A percentile compares a stretch with the other conserved stretches of the same genome.
These are phyloP conservation scores for Carex scoparia DNA, from an alignment of 176 grass and related monocot species.

Conservation along the genomic window DNA sequence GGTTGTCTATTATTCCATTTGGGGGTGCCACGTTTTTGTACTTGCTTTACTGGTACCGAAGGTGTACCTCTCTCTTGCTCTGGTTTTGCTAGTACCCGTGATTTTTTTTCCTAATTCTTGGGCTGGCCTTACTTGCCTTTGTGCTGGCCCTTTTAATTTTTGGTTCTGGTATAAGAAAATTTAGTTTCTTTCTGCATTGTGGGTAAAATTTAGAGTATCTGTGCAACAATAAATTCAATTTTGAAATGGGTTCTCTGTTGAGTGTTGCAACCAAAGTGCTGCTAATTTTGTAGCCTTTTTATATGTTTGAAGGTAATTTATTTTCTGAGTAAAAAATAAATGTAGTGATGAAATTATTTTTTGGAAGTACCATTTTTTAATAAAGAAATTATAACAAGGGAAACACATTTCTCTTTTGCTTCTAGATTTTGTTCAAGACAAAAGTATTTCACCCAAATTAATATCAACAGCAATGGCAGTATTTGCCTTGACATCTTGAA, in stretches of 20 bases:
- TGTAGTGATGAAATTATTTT: background rate
- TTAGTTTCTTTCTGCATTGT: background rate
- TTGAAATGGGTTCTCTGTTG: background rate
- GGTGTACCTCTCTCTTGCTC: too few species aligned
- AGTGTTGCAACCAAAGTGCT: background rate
- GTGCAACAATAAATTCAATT: background rate
- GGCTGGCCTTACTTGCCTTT: too few species aligned
- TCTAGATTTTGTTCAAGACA: conserved; percentile 49
- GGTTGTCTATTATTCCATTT: too few species aligned
- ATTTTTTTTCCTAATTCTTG: too few species aligned
- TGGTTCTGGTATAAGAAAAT: too few species aligned
- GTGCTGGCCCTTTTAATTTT: too few species aligned
- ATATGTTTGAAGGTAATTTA: background rate
- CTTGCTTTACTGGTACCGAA: too few species aligned
- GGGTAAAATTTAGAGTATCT: background rate
- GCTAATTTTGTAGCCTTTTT: background rate
- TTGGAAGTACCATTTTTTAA: background rate
- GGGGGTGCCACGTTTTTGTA: too few species aligned
- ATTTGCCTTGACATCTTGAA: conserved; percentile 24
- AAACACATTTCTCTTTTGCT: background rate
- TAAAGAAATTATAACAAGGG: background rate
- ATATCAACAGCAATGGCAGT: conserved; percentile 36
- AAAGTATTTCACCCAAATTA: conserved; percentile 32
- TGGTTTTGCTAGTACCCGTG: too few species aligned
- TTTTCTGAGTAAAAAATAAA: background rate